Evolutionary conservation across 306 rosid genomes (phyloP).

Genomic region (cucumber (Cucumis sativus)): Cucumber_9930_V3 NC_026660.2:27559001-27559500

Average conservation of each 20-base stretch:
- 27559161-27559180: conserved; percentile 91
- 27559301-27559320: background rate
- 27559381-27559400: background rate
- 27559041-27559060: background rate
- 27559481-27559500: background rate
- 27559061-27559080: background rate
- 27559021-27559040: background rate
- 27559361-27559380: background rate
- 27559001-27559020: background rate
- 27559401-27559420: background rate
- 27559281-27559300: background rate
- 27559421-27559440: background rate
- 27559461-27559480: background rate
- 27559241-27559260: conserved; percentile 15
- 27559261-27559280: background rate
- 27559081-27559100: background rate
- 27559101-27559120: background rate
- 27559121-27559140: background rate
- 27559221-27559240: conserved; percentile 70
- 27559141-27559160: conserved; percentile 18
- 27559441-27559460: background rate
- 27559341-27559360: background rate
- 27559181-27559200: conserved; percentile 56
- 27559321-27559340: background rate
- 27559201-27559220: conserved; percentile 70